Percentiles rank a stretch among this genome's conserved stretches.
phyloP scores from a whole-genome alignment of 495 filamentous ascomycete species.

The Podospora pseudocomata region DNA sequence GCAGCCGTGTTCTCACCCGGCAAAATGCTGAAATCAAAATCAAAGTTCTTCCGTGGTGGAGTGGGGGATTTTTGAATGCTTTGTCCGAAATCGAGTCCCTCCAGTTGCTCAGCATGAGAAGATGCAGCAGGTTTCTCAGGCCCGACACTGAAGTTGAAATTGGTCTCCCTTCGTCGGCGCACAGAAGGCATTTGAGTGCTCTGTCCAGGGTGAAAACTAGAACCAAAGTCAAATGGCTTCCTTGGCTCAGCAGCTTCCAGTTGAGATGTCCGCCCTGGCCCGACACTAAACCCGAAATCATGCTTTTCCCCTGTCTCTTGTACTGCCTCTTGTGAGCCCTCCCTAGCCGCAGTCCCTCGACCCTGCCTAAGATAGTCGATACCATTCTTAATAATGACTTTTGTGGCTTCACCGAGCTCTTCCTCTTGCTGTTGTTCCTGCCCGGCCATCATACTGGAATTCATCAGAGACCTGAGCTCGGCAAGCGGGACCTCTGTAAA shows the following conservation, averaged over 20 bases:
- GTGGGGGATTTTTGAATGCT: background rate
- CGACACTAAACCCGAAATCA: background rate
- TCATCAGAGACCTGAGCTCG: conserved; percentile 40
- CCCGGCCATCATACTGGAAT: conserved; percentile 31
- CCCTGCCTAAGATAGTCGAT: conserved; percentile 42
- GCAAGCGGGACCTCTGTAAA: conserved; percentile 50
- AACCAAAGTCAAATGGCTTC: background rate
- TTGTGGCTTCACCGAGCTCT: conserved; percentile 44
- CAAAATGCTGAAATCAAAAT: background rate
- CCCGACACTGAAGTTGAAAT: background rate
- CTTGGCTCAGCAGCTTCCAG: too few relatives aligned
- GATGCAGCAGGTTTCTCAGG: background rate
- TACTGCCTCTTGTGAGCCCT: background rate
- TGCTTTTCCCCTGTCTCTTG: background rate
- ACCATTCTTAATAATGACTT: conserved; percentile 42
- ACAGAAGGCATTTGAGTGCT: background rate
- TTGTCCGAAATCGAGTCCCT: background rate
- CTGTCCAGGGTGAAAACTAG: background rate
- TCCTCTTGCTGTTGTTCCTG: conserved; percentile 23
- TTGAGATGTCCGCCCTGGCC: background rate
- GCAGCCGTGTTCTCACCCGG: background rate
- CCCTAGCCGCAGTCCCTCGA: conserved; percentile 11
- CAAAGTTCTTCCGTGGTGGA: background rate
- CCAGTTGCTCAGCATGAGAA: background rate
- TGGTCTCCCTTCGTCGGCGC: background rate